Base-by-base conservation (phyloP, 768 basidiomycete species). In the Panaeolus papilionaceus region DNA sequence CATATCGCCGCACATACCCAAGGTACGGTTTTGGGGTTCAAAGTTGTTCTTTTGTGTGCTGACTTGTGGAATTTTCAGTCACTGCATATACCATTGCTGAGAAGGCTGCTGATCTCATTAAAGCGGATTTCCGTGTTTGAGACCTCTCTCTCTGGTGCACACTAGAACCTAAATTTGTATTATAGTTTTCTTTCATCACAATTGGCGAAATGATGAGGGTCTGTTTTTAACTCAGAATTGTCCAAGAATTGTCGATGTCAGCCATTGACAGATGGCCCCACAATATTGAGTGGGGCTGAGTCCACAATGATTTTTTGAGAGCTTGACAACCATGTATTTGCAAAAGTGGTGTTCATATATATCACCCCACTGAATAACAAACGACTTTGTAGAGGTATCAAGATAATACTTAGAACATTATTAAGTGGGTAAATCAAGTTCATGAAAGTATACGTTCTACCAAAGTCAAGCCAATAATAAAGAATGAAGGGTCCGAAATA, bases 1-100 rank as follows among this genome's bases (percentile, higher is more conserved):
- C 86, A 86, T 54, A 75, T 87, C 63, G 79, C 80, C 6, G 79
- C 82, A 3, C 86, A 87, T 69, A 75, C 84, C 3, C 82, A 84
- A 76, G 69, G 85, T 84, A 51, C 26, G 42, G 75, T 64, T 42
- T 2, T 38, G 28, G 28, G 54, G 68, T 11, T 63, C 37, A 33
- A 33, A 33, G 33, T 40, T 42, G 16, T 51, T 45, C 1, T 16
- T 65, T 20, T 61, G 61, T 18, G 58, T 39, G 6, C 61, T 62
- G 45, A 18, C 38, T 61, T 20, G 18, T 20, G 28, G 16, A 20
- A 23, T 18, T 37, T 18, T 18, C 45, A 83, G 83, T 83, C 3
- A 77, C 76, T 5, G 84, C 80, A 2, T 86, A 85, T 71, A 79
- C 77, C 18, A 80, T 87, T 64, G 85, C 79, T 2, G 85, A 86